These are phyloP conservation scores for Silene uniflora DNA, from an alignment of 148 eudicot genomes.

Conservation along the genomic window DNA sequence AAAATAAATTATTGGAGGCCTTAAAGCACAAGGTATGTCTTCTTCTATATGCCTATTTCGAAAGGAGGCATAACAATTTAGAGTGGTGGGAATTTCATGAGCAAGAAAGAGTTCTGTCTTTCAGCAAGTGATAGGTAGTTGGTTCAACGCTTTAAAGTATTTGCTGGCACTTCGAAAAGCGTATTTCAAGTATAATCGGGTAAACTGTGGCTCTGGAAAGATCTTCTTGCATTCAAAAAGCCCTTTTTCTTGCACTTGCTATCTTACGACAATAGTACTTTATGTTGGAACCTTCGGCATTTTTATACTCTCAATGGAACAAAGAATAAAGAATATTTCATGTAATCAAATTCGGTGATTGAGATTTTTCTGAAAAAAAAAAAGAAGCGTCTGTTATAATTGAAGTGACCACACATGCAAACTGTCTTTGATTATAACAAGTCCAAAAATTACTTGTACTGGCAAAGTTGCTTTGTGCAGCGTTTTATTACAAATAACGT, in stretches of 20 bases:
- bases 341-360: not conserved
- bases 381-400: not conserved
- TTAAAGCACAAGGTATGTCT: slow-evolving; percentile 60
- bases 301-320: not conserved
- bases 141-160: too few species aligned
- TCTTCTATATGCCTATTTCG: not conserved
- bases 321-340: not conserved
- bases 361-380: not conserved
- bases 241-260: too few species aligned
- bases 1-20: slow-evolving; percentile 53
- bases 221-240: too few species aligned
- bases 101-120: too few species aligned
- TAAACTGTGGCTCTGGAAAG: too few species aligned
- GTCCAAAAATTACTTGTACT: not conserved
- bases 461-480: not conserved
- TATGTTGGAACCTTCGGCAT: not conserved
- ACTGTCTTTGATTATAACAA: not conserved
- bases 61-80: not conserved
- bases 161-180: too few species aligned
- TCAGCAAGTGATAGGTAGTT: too few species aligned
- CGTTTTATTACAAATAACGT: not conserved
- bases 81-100: not conserved
- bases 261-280: too few species aligned
- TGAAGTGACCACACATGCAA: not conserved
- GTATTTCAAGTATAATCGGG: too few species aligned